Percentiles rank a stretch among this genome's conserved stretches.
Conservation (phyloP, 1,284 basidiomycete species). For the Retiboletus fuscus region DNA sequence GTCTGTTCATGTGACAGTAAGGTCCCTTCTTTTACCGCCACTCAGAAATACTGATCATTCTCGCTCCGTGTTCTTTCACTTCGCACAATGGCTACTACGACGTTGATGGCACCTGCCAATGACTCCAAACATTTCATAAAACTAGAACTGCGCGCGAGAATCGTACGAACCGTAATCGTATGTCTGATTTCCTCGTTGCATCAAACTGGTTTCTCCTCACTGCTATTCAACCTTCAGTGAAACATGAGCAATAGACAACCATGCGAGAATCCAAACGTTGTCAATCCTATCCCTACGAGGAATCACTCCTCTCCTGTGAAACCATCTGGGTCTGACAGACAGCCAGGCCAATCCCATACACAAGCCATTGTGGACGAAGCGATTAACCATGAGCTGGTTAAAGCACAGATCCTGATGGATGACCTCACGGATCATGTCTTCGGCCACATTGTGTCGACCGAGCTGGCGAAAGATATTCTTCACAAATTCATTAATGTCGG, state of each 20-base stretch:
- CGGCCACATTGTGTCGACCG: no score
- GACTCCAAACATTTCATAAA: neutral
- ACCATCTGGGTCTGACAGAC: no score
- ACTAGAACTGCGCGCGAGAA: no score
- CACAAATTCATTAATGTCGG: neutral
- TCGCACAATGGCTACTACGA: constrained; percentile 15
- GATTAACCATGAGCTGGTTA: constrained; percentile 19
- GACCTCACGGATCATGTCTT: constrained; percentile 33
- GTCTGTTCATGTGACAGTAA: constrained; percentile 4
- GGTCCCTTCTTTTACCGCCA: neutral
- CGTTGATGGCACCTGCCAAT: neutral
- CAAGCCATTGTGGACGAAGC: neutral
- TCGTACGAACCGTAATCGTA: constrained; percentile 3
- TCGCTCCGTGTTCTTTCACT: constrained; percentile 3
- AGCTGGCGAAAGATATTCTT: constrained; percentile 23
- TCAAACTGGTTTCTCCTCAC: neutral
- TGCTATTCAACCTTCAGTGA: constrained; percentile 1
- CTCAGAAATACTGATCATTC: constrained; percentile 10
- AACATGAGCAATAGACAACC: constrained; percentile 20
- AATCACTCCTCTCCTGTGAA: constrained; percentile 22
- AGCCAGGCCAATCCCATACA: constrained; percentile 16
- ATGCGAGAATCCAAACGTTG: neutral
- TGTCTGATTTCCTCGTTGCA: neutral
- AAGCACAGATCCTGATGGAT: no score
- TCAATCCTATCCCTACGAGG: neutral